These are phyloP conservation scores for Neurospora sp. DNA, from an alignment of 495 filamentous ascomycete species.

Conservation along the genomic window DNA sequence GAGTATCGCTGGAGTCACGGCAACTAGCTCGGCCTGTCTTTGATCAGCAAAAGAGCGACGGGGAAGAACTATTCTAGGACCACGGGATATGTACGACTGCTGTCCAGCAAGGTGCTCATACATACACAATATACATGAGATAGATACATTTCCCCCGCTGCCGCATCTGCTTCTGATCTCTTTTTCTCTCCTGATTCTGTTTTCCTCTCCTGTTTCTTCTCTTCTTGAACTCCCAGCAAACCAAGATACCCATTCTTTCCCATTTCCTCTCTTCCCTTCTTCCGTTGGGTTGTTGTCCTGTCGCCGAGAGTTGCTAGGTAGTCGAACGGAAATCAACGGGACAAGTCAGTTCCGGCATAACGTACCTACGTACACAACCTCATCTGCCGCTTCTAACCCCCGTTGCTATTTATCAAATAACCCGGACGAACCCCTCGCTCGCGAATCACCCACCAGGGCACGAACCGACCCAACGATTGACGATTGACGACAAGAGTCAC, in stretches of 20 bases:
- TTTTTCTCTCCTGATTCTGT: neutral
- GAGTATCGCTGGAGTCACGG: neutral
- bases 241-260: neutral
- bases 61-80: neutral
- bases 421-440: neutral
- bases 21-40: neutral
- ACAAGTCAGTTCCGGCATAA: neutral
- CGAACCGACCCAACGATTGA: neutral
- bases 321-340: neutral
- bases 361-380: neutral
- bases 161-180: neutral
- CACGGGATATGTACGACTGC: neutral
- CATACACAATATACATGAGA: neutral
- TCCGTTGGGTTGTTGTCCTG: neutral
- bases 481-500: neutral
- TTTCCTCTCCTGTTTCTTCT: neutral
- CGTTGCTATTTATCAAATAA: neutral
- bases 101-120: neutral
- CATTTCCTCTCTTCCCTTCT: neutral
- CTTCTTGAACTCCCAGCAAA: neutral
- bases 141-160: neutral
- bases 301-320: neutral
- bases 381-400: constrained; percentile 3
- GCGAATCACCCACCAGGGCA: neutral
- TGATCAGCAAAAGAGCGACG: neutral